Conservation (phyloP, 495 filamentous ascomycete species). For the Hapsidospora chrysogenum region DNA sequence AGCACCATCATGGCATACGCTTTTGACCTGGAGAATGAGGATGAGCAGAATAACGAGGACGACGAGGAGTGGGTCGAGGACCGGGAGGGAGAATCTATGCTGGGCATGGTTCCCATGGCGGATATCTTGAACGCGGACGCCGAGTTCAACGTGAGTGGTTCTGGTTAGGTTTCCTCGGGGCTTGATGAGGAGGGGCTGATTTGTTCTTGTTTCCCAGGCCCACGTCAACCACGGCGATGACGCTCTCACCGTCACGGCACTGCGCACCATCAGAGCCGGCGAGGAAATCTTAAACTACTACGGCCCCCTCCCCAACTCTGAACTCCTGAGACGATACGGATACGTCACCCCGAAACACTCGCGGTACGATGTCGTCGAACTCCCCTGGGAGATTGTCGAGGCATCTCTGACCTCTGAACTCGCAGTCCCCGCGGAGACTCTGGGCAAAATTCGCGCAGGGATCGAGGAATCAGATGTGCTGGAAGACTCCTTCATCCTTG, state of each 20-base stretch:
- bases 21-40: slow-evolving; percentile 54
- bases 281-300: slow-evolving; percentile 87
- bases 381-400: slow-evolving; percentile 41
- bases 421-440: slow-evolving; percentile 18
- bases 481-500: slow-evolving; percentile 13
- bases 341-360: slow-evolving; percentile 69
- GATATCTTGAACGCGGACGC: slow-evolving; percentile 89
- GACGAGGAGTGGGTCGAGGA: slow-evolving; percentile 51
- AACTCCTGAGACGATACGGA: slow-evolving; percentile 75
- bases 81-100: slow-evolving; percentile 42
- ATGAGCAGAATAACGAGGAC: slow-evolving; percentile 32
- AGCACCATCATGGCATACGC: slow-evolving; percentile 89
- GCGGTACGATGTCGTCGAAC: slow-evolving; percentile 66
- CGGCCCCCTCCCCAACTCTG: slow-evolving; percentile 63
- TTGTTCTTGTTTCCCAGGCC: slow-evolving; percentile 18
- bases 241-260: slow-evolving; percentile 45
- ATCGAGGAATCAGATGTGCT: slow-evolving; percentile 1
- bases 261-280: slow-evolving; percentile 47
- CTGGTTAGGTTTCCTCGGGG: slow-evolving; percentile 4
- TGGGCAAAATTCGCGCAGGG: slow-evolving; percentile 18
- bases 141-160: slow-evolving; percentile 41
- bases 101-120: slow-evolving; percentile 86
- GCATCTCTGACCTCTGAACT: slow-evolving; percentile 22
- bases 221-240: slow-evolving; percentile 56
- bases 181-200: slow-evolving; percentile 14